Percentiles rank a stretch among this genome's conserved stretches.
phyloP scores from a whole-genome alignment of 176 grass and related monocot genomes.

The Typha latifolia region DNA sequence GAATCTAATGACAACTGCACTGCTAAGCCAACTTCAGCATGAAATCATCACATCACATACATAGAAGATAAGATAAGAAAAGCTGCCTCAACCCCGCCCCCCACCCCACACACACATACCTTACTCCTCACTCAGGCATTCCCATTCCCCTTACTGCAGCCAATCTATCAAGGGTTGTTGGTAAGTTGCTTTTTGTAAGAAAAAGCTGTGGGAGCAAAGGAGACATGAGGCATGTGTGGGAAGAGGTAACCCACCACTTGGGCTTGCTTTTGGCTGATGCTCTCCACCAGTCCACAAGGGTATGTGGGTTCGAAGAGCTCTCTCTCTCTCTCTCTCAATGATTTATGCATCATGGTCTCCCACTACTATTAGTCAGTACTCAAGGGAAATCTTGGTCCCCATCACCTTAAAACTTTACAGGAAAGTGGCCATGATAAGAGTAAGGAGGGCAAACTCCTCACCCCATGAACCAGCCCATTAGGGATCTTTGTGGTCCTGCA shows the following conservation, averaged over 20 bases:
- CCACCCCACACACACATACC: neutral
- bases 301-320: slow-evolving; percentile 12
- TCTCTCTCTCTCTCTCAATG: slow-evolving; percentile 42
- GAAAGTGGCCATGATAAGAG: neutral
- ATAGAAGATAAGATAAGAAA: neutral
- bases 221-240: slow-evolving; percentile 39
- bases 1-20: neutral
- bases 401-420: neutral
- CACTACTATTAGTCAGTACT: slow-evolving; percentile 6
- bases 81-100: neutral
- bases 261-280: slow-evolving; percentile 21
- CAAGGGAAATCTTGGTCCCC: neutral
- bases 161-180: slow-evolving; percentile 8
- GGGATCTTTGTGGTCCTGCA: neutral
- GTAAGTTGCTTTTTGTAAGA: slow-evolving; percentile 25
- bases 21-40: neutral
- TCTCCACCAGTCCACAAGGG: neutral
- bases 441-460: neutral
- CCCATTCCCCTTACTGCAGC: neutral
- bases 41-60: slow-evolving; percentile 2
- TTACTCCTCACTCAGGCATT: neutral
- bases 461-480: neutral
- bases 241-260: slow-evolving; percentile 19
- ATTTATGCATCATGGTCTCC: slow-evolving; percentile 54
- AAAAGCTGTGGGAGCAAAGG: slow-evolving; percentile 24